Conservation (phyloP, 805 yeast genomes). For the Candida oleophila region DNA sequence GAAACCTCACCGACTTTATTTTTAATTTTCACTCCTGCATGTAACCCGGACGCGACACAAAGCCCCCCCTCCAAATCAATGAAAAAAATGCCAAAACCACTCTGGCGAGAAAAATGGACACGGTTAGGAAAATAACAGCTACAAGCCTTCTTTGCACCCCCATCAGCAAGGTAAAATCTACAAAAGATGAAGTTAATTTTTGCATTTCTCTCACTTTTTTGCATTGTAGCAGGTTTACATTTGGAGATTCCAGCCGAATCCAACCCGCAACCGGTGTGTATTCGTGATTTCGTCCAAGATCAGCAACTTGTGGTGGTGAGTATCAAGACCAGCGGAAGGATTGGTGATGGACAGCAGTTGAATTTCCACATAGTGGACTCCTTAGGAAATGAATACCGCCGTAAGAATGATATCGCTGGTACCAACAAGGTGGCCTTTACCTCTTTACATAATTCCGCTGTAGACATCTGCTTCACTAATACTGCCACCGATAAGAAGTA, state of each 20-base stretch:
- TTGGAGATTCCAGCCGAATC: conserved; percentile 52
- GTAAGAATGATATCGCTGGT: conserved; percentile 75
- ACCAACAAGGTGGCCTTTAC: conserved; percentile 77
- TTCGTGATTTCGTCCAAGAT: conserved; percentile 85
- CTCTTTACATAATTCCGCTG: conserved; percentile 75
- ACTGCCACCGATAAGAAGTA: conserved; percentile 27
- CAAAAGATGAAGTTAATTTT: not conserved
- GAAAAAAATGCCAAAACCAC: not conserved
- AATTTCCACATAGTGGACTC: conserved; percentile 69
- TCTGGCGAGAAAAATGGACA: not conserved
- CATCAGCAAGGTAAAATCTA: no score
- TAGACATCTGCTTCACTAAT: conserved; percentile 91
- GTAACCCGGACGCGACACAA: conserved; percentile 1
- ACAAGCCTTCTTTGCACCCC: no score
- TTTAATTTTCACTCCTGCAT: not conserved
- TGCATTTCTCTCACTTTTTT: conserved; percentile 15
- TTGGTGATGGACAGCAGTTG: conserved; percentile 86
- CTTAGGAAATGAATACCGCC: conserved; percentile 77
- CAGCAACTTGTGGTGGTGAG: conserved; percentile 88
- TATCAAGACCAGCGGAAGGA: conserved; percentile 67
- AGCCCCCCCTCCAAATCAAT: not conserved
- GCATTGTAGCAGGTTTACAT: conserved; percentile 41
- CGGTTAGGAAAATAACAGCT: not conserved
- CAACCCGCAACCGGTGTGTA: conserved; percentile 65
- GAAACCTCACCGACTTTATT: not conserved